Base-by-base conservation (phyloP, 495 filamentous ascomycete genomes). In the Aspergillus campestris region DNA sequence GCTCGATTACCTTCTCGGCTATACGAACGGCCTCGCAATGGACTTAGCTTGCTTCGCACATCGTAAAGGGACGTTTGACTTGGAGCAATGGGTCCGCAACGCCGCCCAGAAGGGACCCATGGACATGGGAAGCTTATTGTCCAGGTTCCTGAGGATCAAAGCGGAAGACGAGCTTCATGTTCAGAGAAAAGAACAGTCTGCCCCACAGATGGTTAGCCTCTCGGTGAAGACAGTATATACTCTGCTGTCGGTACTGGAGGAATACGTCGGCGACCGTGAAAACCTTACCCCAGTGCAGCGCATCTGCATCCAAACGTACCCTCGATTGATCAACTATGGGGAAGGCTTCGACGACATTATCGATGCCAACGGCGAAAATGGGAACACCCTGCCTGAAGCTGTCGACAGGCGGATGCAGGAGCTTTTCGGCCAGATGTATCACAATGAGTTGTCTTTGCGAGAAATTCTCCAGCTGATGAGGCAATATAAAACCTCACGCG, bases 401-500 rank as follows among this genome's bases (percentile, higher is more conserved):
- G 83, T 90, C 18, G 86, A 94, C 50, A 81, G 78, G 48, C 81
- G 87, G 58, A 99, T 99, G 92, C 89, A 96, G 56, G 87, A 95
- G 45, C 80, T 94, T 39, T 97, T 94, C 62, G 94, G 94, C 62
- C 83, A 83, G 50, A 95, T 99, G 88, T 97, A 97, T 58, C 83
- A 86, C 48, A 80, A 86, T 42, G 87, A 95, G 50, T 74, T 86
- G 18, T 82, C 90, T 32, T 80, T 95, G 40, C 75, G 84, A 28
- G 76, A 85, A 45, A 80, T 97, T 53, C 79, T 97, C 44, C 79
- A 86, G 44, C 75, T 84, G 38, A 81, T 99, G 51, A 79, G 85
- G 49, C 71, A 74, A 34, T 90, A 92, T 67, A 96, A 96, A 65
- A 78, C 77, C 32, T 97, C 94, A 0, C 75, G 78, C 18, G 84